Evolutionary conservation across 202 grass and related monocot genomes (phyloP), one percentile per base, ranked within the genome.

Genomic region (Saccharum hybrid): DNA sequence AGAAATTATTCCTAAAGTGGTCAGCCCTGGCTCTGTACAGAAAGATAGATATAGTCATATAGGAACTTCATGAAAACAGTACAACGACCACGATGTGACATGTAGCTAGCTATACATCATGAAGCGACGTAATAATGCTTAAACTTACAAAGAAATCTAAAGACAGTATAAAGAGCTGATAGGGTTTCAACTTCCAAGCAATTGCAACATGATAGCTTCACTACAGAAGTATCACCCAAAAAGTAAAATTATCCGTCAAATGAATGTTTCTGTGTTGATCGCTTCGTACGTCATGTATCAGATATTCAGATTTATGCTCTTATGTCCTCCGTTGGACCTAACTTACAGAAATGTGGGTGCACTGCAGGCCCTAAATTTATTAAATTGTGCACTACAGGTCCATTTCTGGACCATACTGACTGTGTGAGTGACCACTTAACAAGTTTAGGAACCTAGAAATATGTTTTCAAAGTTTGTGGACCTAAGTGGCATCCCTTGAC

Each of bases 181-280:
- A 75, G 10, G 38, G 14, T 38, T 73, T 78, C 51, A 19, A 56
- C 18, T 56, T n/a, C 51, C 23, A 15, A 79, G 57, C 43, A 83
- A 74, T 41, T 28, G 18, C 30, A 49, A 68, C 7, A 59, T 66
- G 18, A 57, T n/a, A 77, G 33, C 28, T 82, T 72, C 26, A 18
- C 2, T 45, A 66, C 5, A 13, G 34, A 77, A 77, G 10, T 71
- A 37, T 71, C 18, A 22, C 36, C 5, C 0, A 6, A n/a, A 68
- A 76, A 70, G 4, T 6, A 6, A 68, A 74, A 19, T 11, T 28
- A 28, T 38, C 21, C 3, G n/a, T 63, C 30, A 59, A 76, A 12
- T 63, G 3, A 52, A 36, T 10, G 14, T 13, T 71, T 64, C 72
- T 62, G 37, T 62, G 6, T 46, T 51, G 0, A 40, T 49, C 42